phyloP scores from a whole-genome alignment of 345 rosid species.

The Psidium friedrichsthalianum region DNA sequence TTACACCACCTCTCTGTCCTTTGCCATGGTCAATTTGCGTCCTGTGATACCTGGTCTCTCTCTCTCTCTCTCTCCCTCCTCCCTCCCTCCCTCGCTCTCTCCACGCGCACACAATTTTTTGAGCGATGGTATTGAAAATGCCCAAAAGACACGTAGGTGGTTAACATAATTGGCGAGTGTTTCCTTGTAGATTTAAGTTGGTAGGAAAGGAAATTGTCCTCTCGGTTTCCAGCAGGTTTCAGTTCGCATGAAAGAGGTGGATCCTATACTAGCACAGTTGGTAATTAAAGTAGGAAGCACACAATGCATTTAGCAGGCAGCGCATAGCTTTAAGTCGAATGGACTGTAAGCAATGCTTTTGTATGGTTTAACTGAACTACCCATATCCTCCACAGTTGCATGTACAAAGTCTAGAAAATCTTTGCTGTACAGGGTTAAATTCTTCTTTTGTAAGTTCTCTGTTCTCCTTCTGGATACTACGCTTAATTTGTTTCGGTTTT shows the following conservation, averaged over 20 bases:
- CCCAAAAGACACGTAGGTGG: background rate
- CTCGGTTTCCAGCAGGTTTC: background rate
- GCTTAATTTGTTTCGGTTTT: background rate
- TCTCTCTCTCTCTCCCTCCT: background rate
- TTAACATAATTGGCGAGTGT: background rate
- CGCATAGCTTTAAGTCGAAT: background rate
- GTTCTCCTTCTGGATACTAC: background rate
- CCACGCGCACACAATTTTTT: background rate
- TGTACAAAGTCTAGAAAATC: background rate
- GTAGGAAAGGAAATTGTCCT: background rate
- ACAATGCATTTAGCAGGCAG: background rate
- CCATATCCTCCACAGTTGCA: background rate
- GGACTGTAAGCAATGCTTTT: background rate
- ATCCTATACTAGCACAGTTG: background rate
- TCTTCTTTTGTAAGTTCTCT: background rate
- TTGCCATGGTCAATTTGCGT: conserved; percentile 82
- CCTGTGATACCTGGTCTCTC: conserved; percentile 70
- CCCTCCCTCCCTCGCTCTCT: background rate
- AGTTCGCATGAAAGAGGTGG: background rate
- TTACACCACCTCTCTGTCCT: conserved; percentile 58
- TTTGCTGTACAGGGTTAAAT: background rate
- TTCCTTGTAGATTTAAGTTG: background rate
- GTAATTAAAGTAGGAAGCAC: background rate
- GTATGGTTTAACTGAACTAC: background rate
- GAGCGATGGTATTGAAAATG: background rate